Conservation (phyloP, 73 alveolate species). For the Paraurostyla sp. region DNA sequence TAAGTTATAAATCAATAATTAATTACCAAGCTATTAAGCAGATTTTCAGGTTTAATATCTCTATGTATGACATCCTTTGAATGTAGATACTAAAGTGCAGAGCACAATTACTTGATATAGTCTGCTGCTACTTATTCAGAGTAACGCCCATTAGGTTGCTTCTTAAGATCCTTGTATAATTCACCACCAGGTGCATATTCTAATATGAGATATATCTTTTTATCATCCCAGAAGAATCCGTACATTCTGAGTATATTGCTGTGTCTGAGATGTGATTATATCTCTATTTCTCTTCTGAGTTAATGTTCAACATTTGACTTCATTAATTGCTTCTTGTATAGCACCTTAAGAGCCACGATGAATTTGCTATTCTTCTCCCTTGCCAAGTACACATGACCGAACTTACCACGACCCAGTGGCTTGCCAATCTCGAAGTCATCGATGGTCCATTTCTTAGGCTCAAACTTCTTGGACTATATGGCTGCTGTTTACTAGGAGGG, state of each 20-base stretch:
- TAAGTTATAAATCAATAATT: neutral
- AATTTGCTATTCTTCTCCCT: conserved; percentile 89
- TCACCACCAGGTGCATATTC: conserved; percentile 98
- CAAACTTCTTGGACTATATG: neutral
- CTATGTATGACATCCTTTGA: conserved; percentile 92
- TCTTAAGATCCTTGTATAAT: conserved; percentile 81
- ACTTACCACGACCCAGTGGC: conserved; percentile 86
- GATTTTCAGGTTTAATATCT: conserved; percentile 97
- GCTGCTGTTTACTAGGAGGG: neutral
- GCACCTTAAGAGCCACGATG: conserved; percentile 91
- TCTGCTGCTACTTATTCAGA: conserved; percentile 80
- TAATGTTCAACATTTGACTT: conserved; percentile 91
- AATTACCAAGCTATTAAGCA: conserved; percentile 77
- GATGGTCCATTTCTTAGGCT: conserved; percentile 72
- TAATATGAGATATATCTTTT: conserved; percentile 88
- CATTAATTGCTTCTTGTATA: conserved; percentile 86
- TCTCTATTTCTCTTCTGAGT: conserved; percentile 96
- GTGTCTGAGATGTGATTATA: conserved; percentile 90
- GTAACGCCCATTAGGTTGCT: conserved; percentile 71
- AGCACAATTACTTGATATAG: conserved; percentile 88
- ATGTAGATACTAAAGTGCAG: conserved; percentile 94
- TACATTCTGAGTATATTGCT: conserved; percentile 90
- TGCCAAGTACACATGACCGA: conserved; percentile 86
- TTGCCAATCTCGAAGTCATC: conserved; percentile 86
- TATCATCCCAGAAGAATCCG: conserved; percentile 96